Base-by-base conservation (phyloP, 169 alveolate genomes). In the Cytauxzoon felis region DNA sequence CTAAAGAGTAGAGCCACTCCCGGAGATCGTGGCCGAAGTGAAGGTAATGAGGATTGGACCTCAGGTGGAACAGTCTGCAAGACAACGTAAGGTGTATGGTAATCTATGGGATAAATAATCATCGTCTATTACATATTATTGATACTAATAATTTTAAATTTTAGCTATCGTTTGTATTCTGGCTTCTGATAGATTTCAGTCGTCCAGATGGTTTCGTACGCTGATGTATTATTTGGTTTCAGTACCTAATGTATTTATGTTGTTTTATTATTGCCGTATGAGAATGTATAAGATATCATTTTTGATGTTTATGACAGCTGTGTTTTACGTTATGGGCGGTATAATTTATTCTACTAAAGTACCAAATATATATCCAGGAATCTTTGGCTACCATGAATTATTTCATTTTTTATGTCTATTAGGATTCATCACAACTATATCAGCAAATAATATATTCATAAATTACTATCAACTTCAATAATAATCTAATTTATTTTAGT, bases 391-490 rank as follows among this genome's bases (percentile, higher is more conserved):
- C 66, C 91, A 85, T 59, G 91, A 85, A 34, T 21, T 85, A 36
- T 85, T 85, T 36, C 91, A 85, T 62, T 42, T 79, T 36, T 85
- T 81, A 41, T 85, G 91, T 65, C 53, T 80, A 33, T 53, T 78
- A 36, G 87, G 87, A 38, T 63, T 67, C 27, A 42, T 67, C 7
- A 43, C 66, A 27, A 72, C 87, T 23, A 61, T 80, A 41, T 67
- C 76, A 32, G 64, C 79, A 30, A 79, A 73, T 61, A 63, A 70
- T 42, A 80, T 70, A 52, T 78, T 80, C 30, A 45, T 76, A 21
- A 80, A 16, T 58, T 72, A 70, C n/a, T n/a, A n/a, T n/a, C n/a
- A n/a, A n/a, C n/a, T n/a, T n/a, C n/a, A n/a, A n/a, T n/a, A n/a
- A n/a, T n/a, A n/a, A n/a, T n/a, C n/a, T n/a, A n/a, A n/a, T n/a